Conservation (phyloP, 441 rosid species). For the Adansonia grandidieri region DNA sequence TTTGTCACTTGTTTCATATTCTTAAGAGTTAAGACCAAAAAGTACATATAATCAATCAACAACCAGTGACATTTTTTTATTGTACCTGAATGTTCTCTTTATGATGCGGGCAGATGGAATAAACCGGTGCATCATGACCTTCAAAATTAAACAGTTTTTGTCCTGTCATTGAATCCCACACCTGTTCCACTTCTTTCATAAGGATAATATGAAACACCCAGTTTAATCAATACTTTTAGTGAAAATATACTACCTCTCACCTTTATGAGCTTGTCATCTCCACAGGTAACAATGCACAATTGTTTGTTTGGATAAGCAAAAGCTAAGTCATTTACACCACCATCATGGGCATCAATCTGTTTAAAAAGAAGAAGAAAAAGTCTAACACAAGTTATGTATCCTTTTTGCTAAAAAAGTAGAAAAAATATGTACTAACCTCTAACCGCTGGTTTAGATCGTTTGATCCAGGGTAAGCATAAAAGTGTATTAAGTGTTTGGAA, state of each 20-base stretch:
- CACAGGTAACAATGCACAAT: slow-evolving; percentile 81
- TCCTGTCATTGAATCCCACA: slow-evolving; percentile 68
- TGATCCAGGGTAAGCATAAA: slow-evolving; percentile 60
- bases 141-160: slow-evolving; percentile 63
- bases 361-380: slow-evolving; percentile 23
- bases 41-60: background rate
- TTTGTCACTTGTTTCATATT: background rate
- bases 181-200: slow-evolving; percentile 55
- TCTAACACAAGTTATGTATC: slow-evolving; percentile 26
- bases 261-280: slow-evolving; percentile 88
- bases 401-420: slow-evolving; percentile 9
- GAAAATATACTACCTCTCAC: slow-evolving; percentile 38
- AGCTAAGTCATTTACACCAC: slow-evolving; percentile 56
- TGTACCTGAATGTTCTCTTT: slow-evolving; percentile 82
- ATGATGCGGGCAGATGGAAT: slow-evolving; percentile 84
- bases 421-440: slow-evolving; percentile 57
- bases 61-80: background rate
- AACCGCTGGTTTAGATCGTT: slow-evolving; percentile 66
- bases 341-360: slow-evolving; percentile 88
- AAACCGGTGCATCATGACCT: slow-evolving; percentile 86
- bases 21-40: background rate
- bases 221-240: slow-evolving; percentile 10
- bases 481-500: slow-evolving; percentile 69
- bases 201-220: slow-evolving; percentile 30
- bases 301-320: no score